Evolutionary conservation across 345 rosid species (phyloP), one percentile per base, ranked within the genome.

Genomic region (Leavenworthia alabamica): DNA sequence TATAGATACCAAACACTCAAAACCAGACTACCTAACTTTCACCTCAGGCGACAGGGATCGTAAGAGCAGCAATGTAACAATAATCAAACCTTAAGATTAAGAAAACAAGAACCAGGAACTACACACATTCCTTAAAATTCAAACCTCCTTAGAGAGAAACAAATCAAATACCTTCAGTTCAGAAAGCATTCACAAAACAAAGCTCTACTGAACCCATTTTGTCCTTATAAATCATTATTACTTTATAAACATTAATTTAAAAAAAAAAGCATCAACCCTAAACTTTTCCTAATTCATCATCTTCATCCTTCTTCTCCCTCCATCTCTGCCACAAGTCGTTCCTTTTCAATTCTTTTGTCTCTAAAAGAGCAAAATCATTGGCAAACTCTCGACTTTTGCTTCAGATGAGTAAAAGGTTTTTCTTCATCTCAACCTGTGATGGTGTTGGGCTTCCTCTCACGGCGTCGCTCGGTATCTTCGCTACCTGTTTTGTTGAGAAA

Each of bases 1-100:
- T 45, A 83, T 83, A 14, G 88, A 77, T 9, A 83, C 88, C 73
- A 83, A 67, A 61, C 88, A 83, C 71, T 83, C 88, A 64, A 79
- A 81, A 58, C 86, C 83, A 10, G 88, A 82, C 66, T 73, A 86
- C 51, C 88, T 68, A 15, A 83, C 77, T 72, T 78, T 83, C 73
- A 73, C 72, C 68, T 83, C 88, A 23, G 76, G 64, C 12, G 82
- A 81, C 56, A 68, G 50, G 12, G 85, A n/a, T n/a, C n/a, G n/a
- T n/a, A n/a, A n/a, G n/a, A n/a, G n/a, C n/a, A n/a, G n/a, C n/a
- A n/a, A n/a, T n/a, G n/a, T n/a, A n/a, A n/a, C n/a, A n/a, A n/a
- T n/a, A n/a, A n/a, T n/a, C n/a, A n/a, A n/a, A n/a, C n/a, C n/a
- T n/a, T 39, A 10, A 14, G 35, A 8, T 56, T 23, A 5, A 37